A percentile compares a stretch with the other conserved stretches of the same genome.
phyloP scores from a whole-genome alignment of 768 basidiomycete genomes.

The Pisolithus marmoratus region DNA sequence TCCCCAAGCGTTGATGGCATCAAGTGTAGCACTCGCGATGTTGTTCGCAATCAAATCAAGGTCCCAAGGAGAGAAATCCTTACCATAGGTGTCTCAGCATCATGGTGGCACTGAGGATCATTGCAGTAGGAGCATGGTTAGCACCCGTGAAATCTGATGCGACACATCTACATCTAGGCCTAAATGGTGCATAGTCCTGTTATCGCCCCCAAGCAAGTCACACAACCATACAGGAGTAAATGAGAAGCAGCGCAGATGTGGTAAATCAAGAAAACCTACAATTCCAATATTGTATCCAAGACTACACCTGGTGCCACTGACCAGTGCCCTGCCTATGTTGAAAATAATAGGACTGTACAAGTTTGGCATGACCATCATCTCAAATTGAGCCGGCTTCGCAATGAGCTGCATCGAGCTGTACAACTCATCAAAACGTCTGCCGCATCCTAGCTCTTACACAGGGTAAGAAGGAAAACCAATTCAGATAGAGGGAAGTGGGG shows the following conservation, averaged over 20 bases:
- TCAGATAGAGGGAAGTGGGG: not conserved
- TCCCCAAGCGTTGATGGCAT: constrained; percentile 85
- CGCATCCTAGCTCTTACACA: not conserved
- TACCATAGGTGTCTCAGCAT: constrained; percentile 95
- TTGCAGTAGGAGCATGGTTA: constrained; percentile 92
- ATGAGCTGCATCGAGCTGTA: constrained; percentile 99
- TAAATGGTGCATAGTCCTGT: constrained; percentile 99
- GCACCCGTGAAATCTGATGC: constrained; percentile 95
- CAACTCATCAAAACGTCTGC: not conserved
- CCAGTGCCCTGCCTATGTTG: constrained; percentile 97
- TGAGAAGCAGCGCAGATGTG: constrained; percentile 3
- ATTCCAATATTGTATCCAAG: constrained; percentile 97
- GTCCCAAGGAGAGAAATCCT: constrained; percentile 23
- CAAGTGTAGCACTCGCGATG: constrained; percentile 89
- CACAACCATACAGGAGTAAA: not conserved
- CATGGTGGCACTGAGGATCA: constrained; percentile 96
- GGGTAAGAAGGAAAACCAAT: too few relatives aligned
- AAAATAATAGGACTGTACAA: constrained; percentile 95
- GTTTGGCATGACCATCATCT: constrained; percentile 99
- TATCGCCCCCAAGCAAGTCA: not conserved
- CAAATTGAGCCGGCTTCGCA: constrained; percentile 91
- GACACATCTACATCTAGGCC: constrained; percentile 96
- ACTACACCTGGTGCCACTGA: constrained; percentile 96
- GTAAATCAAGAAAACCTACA: constrained; percentile 36
- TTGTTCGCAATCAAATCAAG: constrained; percentile 88